Conservation (phyloP, 257 asterid genomes). For the Ligustrum vulgare region DNA sequence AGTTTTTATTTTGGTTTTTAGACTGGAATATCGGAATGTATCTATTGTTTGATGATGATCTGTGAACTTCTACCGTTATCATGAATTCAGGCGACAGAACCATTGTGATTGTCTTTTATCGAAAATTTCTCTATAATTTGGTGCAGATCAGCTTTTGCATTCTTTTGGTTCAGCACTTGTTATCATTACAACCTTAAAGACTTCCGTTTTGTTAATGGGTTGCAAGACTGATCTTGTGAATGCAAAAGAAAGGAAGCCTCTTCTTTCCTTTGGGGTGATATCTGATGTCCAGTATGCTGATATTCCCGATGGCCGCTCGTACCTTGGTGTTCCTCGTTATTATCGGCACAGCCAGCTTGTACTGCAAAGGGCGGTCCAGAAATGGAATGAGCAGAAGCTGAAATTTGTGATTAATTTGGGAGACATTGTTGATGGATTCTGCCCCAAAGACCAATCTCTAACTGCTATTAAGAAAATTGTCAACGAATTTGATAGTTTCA, state of each 20-base stretch:
- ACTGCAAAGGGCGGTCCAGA: constrained; percentile 69
- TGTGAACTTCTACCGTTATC: too few species aligned
- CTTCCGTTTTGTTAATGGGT: constrained; percentile 44
- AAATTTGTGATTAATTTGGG: constrained; percentile 75
- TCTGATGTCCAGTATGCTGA: constrained; percentile 98
- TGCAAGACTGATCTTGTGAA: constrained; percentile 41
- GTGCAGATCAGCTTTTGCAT: background rate
- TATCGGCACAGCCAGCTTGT: constrained; percentile 76
- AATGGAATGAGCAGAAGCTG: constrained; percentile 51
- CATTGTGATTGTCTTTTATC: too few species aligned
- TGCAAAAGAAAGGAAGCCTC: constrained; percentile 54
- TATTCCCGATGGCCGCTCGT: constrained; percentile 82
- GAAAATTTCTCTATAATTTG: background rate
- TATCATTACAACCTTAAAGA: constrained; percentile 1
- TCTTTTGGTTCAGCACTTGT: background rate
- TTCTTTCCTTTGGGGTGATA: constrained; percentile 85
- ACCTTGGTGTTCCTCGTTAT: constrained; percentile 90
- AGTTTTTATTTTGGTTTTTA: too few species aligned
- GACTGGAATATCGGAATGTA: too few species aligned
- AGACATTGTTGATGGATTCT: constrained; percentile 86
- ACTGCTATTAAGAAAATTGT: constrained; percentile 50
- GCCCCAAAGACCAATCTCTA: constrained; percentile 76
- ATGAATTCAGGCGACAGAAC: too few species aligned
- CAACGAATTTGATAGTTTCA: constrained; percentile 44
- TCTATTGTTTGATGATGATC: too few species aligned